Conservation (phyloP, 1,284 basidiomycete genomes). For the Exobasidium rhododendri region DNA sequence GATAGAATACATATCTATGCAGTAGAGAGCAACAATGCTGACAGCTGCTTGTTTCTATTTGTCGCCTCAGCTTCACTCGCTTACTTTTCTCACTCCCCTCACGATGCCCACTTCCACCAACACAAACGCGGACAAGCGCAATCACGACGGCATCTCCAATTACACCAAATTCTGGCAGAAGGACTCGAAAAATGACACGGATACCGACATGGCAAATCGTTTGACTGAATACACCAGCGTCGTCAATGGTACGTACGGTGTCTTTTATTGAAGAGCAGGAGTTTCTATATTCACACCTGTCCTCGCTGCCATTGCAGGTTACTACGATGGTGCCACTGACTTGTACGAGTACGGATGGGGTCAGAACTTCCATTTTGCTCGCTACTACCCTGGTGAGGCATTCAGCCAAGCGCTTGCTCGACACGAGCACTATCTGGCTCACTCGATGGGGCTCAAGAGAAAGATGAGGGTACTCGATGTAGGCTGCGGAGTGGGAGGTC, state of each 20-base stretch:
- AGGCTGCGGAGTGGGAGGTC: slow-evolving; percentile 95
- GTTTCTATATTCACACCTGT: neutral
- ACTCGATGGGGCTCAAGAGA: slow-evolving; percentile 60
- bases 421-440: slow-evolving; percentile 97
- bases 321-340: slow-evolving; percentile 94
- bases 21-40: too few species aligned
- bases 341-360: slow-evolving; percentile 96
- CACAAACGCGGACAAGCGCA: slow-evolving; percentile 66
- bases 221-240: slow-evolving; percentile 85
- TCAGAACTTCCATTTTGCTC: slow-evolving; percentile 93
- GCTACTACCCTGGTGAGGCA: slow-evolving; percentile 92
- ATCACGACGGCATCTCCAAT: slow-evolving; percentile 76
- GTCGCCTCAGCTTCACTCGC: neutral
- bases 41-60: too few species aligned
- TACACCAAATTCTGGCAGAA: slow-evolving; percentile 95
- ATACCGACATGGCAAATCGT: slow-evolving; percentile 70
- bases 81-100: neutral
- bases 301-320: slow-evolving; percentile 61
- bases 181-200: slow-evolving; percentile 71
- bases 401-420: slow-evolving; percentile 79
- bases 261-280: neutral
- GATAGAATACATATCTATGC: too few species aligned
- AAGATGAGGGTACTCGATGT: slow-evolving; percentile 97
- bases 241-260: slow-evolving; percentile 71
- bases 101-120: neutral